Evolutionary conservation across 257 asterid genomes (phyloP), one percentile per base, ranked within the genome.

Genomic region (Solanum habrochaites): DNA sequence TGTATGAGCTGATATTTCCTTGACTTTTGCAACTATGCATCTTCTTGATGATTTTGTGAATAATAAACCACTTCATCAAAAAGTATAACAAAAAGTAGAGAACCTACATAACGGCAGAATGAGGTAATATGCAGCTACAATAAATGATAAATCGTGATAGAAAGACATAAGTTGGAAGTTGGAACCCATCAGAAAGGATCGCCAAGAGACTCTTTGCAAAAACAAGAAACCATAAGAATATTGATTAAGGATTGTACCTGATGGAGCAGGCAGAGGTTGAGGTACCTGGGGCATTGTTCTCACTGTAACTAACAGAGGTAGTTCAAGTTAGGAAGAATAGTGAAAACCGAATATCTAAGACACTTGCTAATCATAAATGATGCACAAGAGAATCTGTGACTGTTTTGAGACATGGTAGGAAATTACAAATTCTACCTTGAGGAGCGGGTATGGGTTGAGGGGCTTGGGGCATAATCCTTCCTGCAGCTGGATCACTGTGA

Each of bases 281-380:
- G 94, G 86, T 71, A 91, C 90, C 87, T 91, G 98, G 77, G 93
- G 88, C 85, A 92, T 75, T 87, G 84, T 91, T 91, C 91, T 90
- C 42, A 86, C 89, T 47, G 91, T 82, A 89, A 93, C 66, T 69
- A 91, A 69, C 83, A 35, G 21, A 85, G 49, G 67, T 10, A 49
- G 66, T 29, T 27, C 20, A 80, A 78, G 64, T 78, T 78, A 43
- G 67, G 43, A 47, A 80, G 67, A 80, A 80, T 11, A 80, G 29
- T 80, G 67, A 29, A 80, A 47, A 80, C 85, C 11, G 1, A 47
- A 80, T 29, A 80, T 18, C 32, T 16, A 80, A 47, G 40, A 87
- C 89, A 47, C 89, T 82, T 88, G 94, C 58, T 56, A 91, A 52
- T 85, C 45, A 66, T 69, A 67, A 85, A 71, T 71, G 31, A 85